Evolutionary conservation across 495 filamentous ascomycete genomes (phyloP), one percentile per base, ranked within the genome.

Genomic region (Tuber microsphaerosporum): DNA sequence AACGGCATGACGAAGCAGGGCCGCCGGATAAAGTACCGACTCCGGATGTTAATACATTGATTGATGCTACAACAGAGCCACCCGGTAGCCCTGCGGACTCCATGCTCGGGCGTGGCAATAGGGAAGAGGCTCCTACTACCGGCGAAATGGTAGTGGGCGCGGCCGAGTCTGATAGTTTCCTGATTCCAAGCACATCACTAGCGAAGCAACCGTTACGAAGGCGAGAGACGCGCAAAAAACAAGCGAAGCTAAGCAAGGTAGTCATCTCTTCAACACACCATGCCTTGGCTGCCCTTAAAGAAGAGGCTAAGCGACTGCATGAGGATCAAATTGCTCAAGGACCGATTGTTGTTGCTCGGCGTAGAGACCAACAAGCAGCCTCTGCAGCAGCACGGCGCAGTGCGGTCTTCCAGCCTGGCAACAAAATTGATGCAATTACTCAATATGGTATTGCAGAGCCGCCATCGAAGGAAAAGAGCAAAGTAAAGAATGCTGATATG

Each of bases 301-400:
- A 80, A 75, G 81, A 82, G 69, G 77, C 75, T 22, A 81, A 82
- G 61, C 71, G 81, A 44, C 46, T 82, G 16, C 80, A 77, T 51
- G 81, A 82, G 31, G 81, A 82, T 74, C 81, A 82, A 44, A 80
- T 82, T 70, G 76, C 79, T 16, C 81, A 82, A 69, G 81, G 81
- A 42, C 76, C 81, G 72, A 82, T 82, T 45, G 80, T 82, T 12
- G 79, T 82, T 41, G 81, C 81, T 19, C 81, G 81, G 22, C 76
- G 81, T 34, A 77, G 81, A 20, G 80, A 82, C 43, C 80, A 81
- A 70, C 80, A 82, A 72, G 80, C 80, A 39, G 81, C 79, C 26
- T 74, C 79, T 37, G 78, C 74, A n/a, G 81, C 81, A 20, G 77
- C 80, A 48, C 74, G 81, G 43, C 77, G 81, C 39, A 72, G 73